Evolutionary conservation across 2,329 filamentous ascomycete species (phyloP), one percentile per base, ranked within the genome.

Genomic region (Passalora sequoiae): DNA sequence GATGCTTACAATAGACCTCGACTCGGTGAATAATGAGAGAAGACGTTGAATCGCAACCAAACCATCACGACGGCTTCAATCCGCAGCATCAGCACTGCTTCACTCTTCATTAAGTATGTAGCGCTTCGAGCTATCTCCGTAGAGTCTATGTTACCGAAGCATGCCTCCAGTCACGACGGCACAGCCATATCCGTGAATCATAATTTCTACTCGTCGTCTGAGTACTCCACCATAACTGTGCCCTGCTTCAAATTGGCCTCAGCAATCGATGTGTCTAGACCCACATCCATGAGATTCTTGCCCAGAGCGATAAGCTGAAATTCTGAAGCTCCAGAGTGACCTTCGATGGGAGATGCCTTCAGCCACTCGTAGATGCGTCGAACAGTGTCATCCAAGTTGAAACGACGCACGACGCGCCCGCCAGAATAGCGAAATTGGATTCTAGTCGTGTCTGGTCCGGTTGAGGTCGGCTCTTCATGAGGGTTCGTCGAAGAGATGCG

Each of bases 331-430:
- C 84, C 86, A 21, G 78, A 77, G 2, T 30, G 28, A 57, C 84
- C 88, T 54, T 89, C 84, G 37, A 94, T 66, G 1, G 89, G 86
- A 47, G 84, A 81, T 1, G 89, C 84, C 70, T 97, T 98, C 53
- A 98, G 80, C 88, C 89, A 98, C 69, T 98, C 92, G 66, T 91
- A 98, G 33, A 98, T 81, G 9, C 86, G 80, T 43, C 80, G 77
- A 9, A 98, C 89, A 1, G 77, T 73, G 45, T 98, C 92, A 10
- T 77, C 66, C 3, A 89, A 67, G 7, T 74, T 71, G 67, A 98
- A 98, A n/a, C 87, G 80, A 21, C 89, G 83, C 46, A 98, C 89
- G 7, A 95, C 77, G 13, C 91, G 81, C 1, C 89, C 89, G 8
- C 79, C 83, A 1, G 89, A 81, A 58, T 95, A 86, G 47, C 86